These are phyloP conservation scores for Chlamydomonas applanata DNA, from an alignment of 139 green algal species.

Conservation along the genomic window DNA sequence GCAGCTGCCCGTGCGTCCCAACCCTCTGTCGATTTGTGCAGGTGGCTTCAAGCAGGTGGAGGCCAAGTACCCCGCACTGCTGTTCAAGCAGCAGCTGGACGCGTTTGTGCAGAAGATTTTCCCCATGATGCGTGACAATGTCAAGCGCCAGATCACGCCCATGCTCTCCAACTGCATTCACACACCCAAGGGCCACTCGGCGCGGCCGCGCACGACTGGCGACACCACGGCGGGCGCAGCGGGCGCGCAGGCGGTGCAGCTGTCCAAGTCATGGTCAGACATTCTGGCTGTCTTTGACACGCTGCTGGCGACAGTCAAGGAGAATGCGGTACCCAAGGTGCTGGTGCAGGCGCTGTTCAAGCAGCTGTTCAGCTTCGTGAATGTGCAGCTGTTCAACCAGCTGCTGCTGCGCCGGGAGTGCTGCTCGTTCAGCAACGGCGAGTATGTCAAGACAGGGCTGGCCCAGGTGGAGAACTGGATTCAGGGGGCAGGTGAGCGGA, in stretches of 20 bases:
- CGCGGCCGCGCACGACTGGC: background rate
- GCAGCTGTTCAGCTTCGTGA: constrained; percentile 86
- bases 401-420: constrained; percentile 97
- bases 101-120: constrained; percentile 98
- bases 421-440: constrained; percentile 99
- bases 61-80: constrained; percentile 97
- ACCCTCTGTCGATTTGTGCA: too few relatives aligned
- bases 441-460: constrained; percentile 84
- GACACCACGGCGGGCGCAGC: constrained; percentile 6
- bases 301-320: constrained; percentile 80
- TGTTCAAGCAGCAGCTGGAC: constrained; percentile 99
- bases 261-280: constrained; percentile 74
- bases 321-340: constrained; percentile 85
- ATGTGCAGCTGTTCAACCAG: constrained; percentile 99
- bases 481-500: constrained; percentile 27
- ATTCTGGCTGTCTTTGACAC: constrained; percentile 84
- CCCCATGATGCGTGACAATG: constrained; percentile 95
- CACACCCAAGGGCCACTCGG: constrained; percentile 54
- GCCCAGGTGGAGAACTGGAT: constrained; percentile 90
- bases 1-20: too few relatives aligned
- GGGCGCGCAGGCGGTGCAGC: constrained; percentile 2
- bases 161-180: constrained; percentile 83
- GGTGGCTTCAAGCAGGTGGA: constrained; percentile 82
- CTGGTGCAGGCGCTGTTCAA: constrained; percentile 74
- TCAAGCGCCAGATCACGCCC: constrained; percentile 93